Conservation (phyloP, 345 rosid genomes). For the Cardamine chenopodiifolia region DNA sequence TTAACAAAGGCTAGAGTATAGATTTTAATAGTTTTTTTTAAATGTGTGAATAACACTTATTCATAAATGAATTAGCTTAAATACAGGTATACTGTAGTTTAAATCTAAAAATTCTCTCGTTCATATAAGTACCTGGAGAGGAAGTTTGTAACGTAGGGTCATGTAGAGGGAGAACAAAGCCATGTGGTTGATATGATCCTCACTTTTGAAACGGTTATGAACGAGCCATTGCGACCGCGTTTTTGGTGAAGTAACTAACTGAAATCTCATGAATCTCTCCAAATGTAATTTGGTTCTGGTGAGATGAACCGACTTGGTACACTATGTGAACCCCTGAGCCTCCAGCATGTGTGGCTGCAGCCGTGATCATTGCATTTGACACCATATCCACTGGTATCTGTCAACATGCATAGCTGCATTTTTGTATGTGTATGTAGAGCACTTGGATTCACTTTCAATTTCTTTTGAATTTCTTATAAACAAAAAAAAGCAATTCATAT, state of each 20-base stretch:
- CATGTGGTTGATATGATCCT: slow-evolving; percentile 31
- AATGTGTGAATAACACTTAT: too few species aligned
- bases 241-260: slow-evolving; percentile 35
- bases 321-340: slow-evolving; percentile 26
- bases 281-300: slow-evolving; percentile 29
- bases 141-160: slow-evolving; percentile 40
- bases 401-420: background rate
- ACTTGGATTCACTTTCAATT: background rate
- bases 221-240: slow-evolving; percentile 28
- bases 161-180: slow-evolving; percentile 31
- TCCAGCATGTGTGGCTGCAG: slow-evolving; percentile 26
- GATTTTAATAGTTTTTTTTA: too few species aligned
- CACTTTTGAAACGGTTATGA: slow-evolving; percentile 26
- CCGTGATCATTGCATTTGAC: slow-evolving; percentile 37
- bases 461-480: background rate
- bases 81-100: too few species aligned
- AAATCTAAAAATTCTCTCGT: background rate
- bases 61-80: too few species aligned
- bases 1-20: too few species aligned
- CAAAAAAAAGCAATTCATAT: background rate
- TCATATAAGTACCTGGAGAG: slow-evolving; percentile 32
- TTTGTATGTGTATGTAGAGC: background rate
- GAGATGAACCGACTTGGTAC: slow-evolving; percentile 43
- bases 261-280: slow-evolving; percentile 23
- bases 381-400: slow-evolving; percentile 47